These are phyloP conservation scores for Psophocarpus tetragonolobus DNA, from an alignment of 306 rosid genomes.

Conservation along the genomic window DNA sequence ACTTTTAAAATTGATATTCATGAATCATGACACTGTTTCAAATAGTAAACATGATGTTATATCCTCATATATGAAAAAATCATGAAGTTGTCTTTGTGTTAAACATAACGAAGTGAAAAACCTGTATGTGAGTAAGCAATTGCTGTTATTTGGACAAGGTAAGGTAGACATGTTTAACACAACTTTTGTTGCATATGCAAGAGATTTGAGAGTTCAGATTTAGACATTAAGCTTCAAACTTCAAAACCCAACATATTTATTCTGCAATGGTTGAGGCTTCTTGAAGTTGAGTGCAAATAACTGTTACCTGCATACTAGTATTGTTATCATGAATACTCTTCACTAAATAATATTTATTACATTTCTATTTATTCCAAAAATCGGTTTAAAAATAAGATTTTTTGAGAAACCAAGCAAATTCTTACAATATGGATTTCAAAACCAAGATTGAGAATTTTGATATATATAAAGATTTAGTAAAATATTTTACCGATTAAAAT, in stretches of 20 bases:
- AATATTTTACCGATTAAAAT: not conserved
- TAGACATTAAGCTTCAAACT: not conserved
- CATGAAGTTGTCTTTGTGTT: not conserved
- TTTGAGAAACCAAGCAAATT: slow-evolving; percentile 22
- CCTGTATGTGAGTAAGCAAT: not conserved
- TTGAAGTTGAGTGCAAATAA: not conserved
- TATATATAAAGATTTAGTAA: not conserved
- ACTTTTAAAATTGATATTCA: not conserved
- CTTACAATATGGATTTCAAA: slow-evolving; percentile 6
- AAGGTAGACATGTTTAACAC: not conserved
- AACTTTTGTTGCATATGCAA: not conserved
- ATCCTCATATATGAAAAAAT: not conserved
- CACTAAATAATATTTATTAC: not conserved
- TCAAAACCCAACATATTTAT: not conserved
- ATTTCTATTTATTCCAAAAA: not conserved
- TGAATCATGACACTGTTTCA: slow-evolving; percentile 4
- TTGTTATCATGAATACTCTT: not conserved
- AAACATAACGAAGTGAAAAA: not conserved
- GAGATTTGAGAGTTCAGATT: not conserved
- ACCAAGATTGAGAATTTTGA: not conserved
- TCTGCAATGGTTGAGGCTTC: not conserved
- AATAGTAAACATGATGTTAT: not conserved
- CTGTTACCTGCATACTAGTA: not conserved
- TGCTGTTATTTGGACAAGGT: not conserved
- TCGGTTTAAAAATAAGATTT: not conserved